These are phyloP conservation scores for Centrapalus pauciflorus DNA, from an alignment of 129 eudicot genomes.

Conservation along the genomic window DNA sequence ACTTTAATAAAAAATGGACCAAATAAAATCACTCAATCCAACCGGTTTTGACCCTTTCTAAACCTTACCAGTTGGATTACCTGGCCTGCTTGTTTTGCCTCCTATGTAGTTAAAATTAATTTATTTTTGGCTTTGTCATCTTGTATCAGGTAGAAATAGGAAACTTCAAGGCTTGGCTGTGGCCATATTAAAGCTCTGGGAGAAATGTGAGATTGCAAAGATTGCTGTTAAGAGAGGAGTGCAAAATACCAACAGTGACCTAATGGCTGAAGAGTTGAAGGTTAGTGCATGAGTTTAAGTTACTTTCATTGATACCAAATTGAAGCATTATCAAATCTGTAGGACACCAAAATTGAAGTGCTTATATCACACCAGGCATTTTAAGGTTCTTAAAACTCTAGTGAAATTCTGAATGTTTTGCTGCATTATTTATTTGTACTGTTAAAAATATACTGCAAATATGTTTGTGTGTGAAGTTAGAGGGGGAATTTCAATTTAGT, in stretches of 20 bases:
- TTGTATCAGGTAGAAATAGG: constrained; percentile 74
- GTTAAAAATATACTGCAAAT: neutral
- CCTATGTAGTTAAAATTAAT: neutral
- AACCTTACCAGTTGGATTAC: too few species aligned
- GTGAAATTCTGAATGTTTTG: neutral
- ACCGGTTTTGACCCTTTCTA: neutral
- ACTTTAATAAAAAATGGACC: neutral
- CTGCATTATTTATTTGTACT: neutral
- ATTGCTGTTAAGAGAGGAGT: constrained; percentile 94
- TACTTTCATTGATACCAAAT: neutral
- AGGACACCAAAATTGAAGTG: neutral
- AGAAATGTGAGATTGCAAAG: constrained; percentile 95
- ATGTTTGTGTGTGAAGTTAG: neutral
- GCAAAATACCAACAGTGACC: constrained; percentile 74
- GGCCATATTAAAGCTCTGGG: constrained; percentile 89
- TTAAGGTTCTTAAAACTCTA: neutral
- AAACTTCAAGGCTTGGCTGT: constrained; percentile 91
- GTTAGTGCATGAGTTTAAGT: constrained; percentile 36
- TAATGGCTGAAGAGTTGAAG: constrained; percentile 90
- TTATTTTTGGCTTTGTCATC: neutral
- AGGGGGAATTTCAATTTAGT: neutral
- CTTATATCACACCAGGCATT: neutral
- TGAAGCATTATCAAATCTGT: neutral
- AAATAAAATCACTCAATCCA: neutral
- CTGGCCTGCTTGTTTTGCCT: neutral